Evolutionary conservation across 176 grass and related monocot species (phyloP).

Genomic region (Panicum miliaceum): DNA sequence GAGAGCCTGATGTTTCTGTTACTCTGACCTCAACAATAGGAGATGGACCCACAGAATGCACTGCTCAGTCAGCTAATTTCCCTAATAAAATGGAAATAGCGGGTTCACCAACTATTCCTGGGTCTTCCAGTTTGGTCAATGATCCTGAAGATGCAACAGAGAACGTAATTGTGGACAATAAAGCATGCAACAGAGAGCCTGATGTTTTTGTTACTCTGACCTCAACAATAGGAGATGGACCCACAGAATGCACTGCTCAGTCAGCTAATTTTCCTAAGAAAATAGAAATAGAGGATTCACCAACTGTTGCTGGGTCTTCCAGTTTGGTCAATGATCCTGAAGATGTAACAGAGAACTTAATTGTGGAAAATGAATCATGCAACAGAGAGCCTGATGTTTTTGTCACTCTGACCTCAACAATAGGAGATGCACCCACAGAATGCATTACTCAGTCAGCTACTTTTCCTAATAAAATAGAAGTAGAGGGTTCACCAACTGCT

Average conservation of each 20-base stretch:
- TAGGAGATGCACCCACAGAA: constrained; percentile 1
- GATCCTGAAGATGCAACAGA: constrained; percentile 12
- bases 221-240: constrained; percentile 14
- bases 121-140: background rate
- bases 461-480: constrained; percentile 28
- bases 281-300: constrained; percentile 10
- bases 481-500: constrained; percentile 21
- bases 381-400: constrained; percentile 37
- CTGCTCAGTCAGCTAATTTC: constrained; percentile 22
- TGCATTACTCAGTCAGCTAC: constrained; percentile 18
- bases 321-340: constrained; percentile 16
- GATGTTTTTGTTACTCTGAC: constrained; percentile 36
- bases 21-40: constrained; percentile 26
- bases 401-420: constrained; percentile 32
- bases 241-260: constrained; percentile 18
- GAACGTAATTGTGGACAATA: constrained; percentile 34
- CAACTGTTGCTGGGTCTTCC: background rate
- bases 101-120: constrained; percentile 21
- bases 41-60: constrained; percentile 1
- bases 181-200: constrained; percentile 31
- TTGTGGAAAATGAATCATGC: constrained; percentile 39
- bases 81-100: constrained; percentile 28
- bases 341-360: constrained; percentile 17
- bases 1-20: constrained; percentile 40
- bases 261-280: constrained; percentile 13